phyloP scores from a whole-genome alignment of 2,329 filamentous ascomycete species.

The Colletotrichum sp. region DNA sequence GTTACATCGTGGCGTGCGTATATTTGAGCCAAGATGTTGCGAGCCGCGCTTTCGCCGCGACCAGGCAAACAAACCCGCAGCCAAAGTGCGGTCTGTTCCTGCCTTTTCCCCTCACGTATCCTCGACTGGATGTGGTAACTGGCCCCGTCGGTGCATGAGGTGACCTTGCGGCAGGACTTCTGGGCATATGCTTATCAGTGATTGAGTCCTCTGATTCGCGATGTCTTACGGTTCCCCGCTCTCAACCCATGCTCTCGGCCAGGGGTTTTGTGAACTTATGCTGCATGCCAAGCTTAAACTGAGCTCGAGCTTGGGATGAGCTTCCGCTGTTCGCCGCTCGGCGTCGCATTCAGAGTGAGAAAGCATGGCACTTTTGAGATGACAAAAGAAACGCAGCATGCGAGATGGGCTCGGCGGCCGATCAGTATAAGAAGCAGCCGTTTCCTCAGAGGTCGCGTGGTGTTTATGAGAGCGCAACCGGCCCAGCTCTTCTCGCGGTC shows the following conservation, averaged over 20 bases:
- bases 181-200: slow-evolving; percentile 12
- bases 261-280: neutral
- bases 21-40: neutral
- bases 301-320: slow-evolving; percentile 1
- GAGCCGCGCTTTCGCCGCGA: neutral
- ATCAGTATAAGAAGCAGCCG: neutral
- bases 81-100: neutral
- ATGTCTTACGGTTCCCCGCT: neutral
- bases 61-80: neutral
- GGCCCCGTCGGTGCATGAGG: neutral
- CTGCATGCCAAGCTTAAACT: slow-evolving; percentile 2
- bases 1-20: slow-evolving; percentile 10
- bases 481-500: neutral
- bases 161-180: neutral
- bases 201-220: slow-evolving; percentile 1
- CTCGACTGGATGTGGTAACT: neutral
- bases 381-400: neutral
- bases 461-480: neutral
- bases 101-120: neutral
- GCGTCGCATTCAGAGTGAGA: neutral
- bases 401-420: neutral
- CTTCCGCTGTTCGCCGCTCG: neutral
- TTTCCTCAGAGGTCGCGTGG: neutral
- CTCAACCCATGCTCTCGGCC: neutral
- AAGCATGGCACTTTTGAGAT: neutral